These are phyloP conservation scores for Diversispora epigaea DNA, from an alignment of 192 early-diverging fungal species.

Conservation along the genomic window DNA sequence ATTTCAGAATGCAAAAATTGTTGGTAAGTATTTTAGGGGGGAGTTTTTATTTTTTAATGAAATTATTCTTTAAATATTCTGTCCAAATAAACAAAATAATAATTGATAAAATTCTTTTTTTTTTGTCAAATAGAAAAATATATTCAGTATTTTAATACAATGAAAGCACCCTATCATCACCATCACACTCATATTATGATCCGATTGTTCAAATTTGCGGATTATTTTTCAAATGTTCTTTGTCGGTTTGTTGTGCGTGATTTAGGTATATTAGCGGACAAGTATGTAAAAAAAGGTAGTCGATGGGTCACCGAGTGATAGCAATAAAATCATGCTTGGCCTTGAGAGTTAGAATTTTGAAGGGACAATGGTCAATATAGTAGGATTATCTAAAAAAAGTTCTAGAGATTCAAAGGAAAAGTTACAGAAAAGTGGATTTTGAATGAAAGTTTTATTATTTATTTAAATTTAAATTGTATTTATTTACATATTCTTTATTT, in stretches of 20 bases:
- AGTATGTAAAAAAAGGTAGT: constrained; percentile 46
- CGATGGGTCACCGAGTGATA: constrained; percentile 43
- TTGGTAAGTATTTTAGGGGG: constrained; percentile 16
- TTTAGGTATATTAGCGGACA: constrained; percentile 45
- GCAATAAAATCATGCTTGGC: neutral
- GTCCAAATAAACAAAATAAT: neutral
- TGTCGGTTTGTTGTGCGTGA: constrained; percentile 48
- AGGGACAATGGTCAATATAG: too few relatives aligned
- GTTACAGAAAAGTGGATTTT: too few relatives aligned
- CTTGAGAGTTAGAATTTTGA: too few relatives aligned
- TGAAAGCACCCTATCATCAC: constrained; percentile 37
- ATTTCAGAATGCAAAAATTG: constrained; percentile 21
- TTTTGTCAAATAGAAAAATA: constrained; percentile 36
- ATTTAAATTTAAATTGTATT: too few relatives aligned
- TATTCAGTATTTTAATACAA: constrained; percentile 34
- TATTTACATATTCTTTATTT: too few relatives aligned
- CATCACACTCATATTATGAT: constrained; percentile 42
- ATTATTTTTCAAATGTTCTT: constrained; percentile 44
- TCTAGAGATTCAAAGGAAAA: too few relatives aligned
- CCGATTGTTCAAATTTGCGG: constrained; percentile 40
- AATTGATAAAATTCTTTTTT: neutral
- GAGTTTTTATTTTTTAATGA: neutral
- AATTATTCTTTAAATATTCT: neutral
- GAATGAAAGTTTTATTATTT: too few relatives aligned
- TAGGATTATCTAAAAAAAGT: too few relatives aligned